Evolutionary conservation across 1,284 basidiomycete genomes (phyloP).

Genomic region (Cutaneotrichosporon mucoides): DNA sequence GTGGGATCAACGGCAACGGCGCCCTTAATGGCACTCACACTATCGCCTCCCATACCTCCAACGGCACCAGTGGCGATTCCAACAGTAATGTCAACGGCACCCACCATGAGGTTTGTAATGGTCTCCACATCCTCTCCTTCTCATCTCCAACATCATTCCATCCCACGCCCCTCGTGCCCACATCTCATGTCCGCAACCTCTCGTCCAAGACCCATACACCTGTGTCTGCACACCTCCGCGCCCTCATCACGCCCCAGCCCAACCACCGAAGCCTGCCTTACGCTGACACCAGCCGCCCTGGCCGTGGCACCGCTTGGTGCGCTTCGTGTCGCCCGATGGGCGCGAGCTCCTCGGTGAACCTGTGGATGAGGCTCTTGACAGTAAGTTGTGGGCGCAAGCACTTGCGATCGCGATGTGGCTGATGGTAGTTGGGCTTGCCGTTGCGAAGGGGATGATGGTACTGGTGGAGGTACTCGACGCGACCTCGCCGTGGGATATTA

Average conservation of each 20-base stretch:
- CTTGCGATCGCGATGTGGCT: not conserved
- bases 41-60: no score
- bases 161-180: no score
- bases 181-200: no score
- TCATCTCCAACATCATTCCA: no score
- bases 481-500: constrained; percentile 21
- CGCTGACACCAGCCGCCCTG: not conserved
- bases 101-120: no score
- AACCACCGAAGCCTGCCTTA: no score
- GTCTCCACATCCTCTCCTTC: no score
- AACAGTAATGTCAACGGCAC: no score
- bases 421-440: constrained; percentile 37
- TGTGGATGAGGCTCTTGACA: constrained; percentile 31
- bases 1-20: not conserved
- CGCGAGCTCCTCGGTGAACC: constrained; percentile 30
- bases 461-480: constrained; percentile 25
- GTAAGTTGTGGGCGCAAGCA: constrained; percentile 7
- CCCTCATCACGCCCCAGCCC: no score
- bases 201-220: no score
- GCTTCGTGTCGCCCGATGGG: constrained; percentile 26
- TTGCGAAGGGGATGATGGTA: constrained; percentile 19
- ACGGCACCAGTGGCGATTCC: no score
- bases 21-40: not conserved
- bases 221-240: no score
- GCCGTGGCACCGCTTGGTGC: constrained; percentile 31